Evolutionary conservation across 306 rosid species (phyloP), one percentile per base, ranked within the genome.

Genomic region (Sechiopsis laciniata): DNA sequence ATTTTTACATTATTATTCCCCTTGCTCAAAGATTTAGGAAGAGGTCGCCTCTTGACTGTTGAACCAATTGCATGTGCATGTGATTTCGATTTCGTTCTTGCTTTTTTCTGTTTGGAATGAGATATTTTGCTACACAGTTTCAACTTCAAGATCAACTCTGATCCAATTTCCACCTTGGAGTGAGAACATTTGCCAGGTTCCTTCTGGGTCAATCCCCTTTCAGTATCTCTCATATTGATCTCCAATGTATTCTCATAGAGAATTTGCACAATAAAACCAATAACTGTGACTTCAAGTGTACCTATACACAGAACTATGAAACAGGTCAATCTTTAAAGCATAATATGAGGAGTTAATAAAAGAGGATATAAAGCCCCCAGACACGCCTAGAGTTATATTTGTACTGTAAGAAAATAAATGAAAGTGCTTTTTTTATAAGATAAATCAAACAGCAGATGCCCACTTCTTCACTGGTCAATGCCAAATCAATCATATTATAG

Each of bases 161-260:
- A 69, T 75, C 81, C 78, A 9, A 81, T 72, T 65, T 81, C 81
- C 40, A 58, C 63, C 63, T 60, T 77, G 17, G 85, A 76, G 83
- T 75, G 78, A 75, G 72, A 7, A 40, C 80, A 66, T 78, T 76
- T 86, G 22, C 80, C 81, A 7, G 89, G 76, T 62, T 85, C 87
- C 74, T 77, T 59, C 42, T 48, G 56, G 22, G 64, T 78, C 78
- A 78, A 52, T 78, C 81, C 76, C 82, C 83, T 86, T 77, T 74
- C 85, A 75, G 84, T 68, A 55, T 59, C 84, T 73, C 50, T 83
- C 95, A 91, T 91, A 79, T 66, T 76, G 78, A 75, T 74, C 42
- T n/a, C n/a, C n/a, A n/a, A n/a, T n/a, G n/a, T n/a, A n/a, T n/a
- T n/a, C n/a, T 20, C 76, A 78, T 86, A 80, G 85, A 78, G 61